These are phyloP conservation scores for Ophiostoma triangulosporum DNA, from an alignment of 2,329 filamentous ascomycete genomes.

Conservation along the genomic window DNA sequence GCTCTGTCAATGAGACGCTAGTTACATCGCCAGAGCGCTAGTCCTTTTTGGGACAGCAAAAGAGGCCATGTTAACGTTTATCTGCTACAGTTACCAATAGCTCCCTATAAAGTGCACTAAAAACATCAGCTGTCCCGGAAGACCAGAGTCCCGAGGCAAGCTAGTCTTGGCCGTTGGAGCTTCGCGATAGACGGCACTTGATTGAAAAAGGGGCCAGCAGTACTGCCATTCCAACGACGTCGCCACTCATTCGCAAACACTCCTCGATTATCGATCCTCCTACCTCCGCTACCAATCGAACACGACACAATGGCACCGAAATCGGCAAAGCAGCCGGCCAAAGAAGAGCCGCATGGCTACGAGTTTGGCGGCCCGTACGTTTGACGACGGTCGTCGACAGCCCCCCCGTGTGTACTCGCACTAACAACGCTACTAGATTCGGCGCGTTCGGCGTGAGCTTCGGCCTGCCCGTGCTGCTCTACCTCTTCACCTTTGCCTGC, in stretches of 20 bases:
- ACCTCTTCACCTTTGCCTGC: conserved; percentile 70
- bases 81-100: background rate
- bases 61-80: background rate
- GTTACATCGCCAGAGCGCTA: no score
- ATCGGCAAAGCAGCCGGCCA: background rate
- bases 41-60: background rate
- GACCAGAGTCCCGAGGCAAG: background rate
- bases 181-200: background rate
- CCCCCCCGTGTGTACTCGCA: background rate
- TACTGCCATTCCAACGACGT: background rate
- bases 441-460: conserved; percentile 70
- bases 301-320: conserved; percentile 6
- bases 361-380: conserved; percentile 40
- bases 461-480: conserved; percentile 65
- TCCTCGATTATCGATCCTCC: no score
- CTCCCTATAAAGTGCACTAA: background rate
- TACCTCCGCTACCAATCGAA: background rate
- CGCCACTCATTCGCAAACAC: background rate
- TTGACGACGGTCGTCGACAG: background rate
- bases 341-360: conserved; percentile 26
- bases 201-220: background rate
- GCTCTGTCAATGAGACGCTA: no score
- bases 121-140: conserved; percentile 4
- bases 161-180: background rate
- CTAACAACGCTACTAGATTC: conserved; percentile 33